Evolutionary conservation across 1,284 basidiomycete species (phyloP).

Genomic region (Trichosporon coremiiforme): DNA sequence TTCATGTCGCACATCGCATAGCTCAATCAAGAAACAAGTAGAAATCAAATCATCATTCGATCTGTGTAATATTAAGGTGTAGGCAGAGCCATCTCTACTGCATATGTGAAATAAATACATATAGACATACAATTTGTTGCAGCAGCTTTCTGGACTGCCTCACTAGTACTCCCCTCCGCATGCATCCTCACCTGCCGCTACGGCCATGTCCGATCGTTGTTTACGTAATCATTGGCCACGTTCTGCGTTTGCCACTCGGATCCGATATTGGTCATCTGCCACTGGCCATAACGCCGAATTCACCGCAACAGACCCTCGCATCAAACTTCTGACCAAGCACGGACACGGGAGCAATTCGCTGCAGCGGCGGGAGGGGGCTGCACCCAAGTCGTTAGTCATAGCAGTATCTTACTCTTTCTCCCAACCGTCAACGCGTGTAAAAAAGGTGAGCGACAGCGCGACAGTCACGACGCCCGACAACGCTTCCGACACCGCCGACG

Average conservation of each 20-base stretch:
- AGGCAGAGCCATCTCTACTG: neutral
- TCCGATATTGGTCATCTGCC: neutral
- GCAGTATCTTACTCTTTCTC: constrained; percentile 11
- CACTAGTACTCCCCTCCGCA: too few species aligned
- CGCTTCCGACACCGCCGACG: neutral
- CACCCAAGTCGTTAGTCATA: neutral
- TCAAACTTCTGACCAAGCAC: constrained; percentile 15
- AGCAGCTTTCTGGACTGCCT: neutral
- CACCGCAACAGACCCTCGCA: neutral
- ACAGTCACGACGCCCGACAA: constrained; percentile 1
- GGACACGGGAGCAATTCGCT: neutral
- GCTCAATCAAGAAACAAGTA: neutral
- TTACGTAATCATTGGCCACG: neutral
- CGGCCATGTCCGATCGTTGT: neutral
- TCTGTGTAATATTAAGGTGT: constrained; percentile 1
- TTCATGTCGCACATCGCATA: neutral
- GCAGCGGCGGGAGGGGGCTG: neutral
- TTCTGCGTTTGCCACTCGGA: neutral
- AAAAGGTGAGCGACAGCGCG: constrained; percentile 18
- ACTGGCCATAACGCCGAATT: constrained; percentile 8
- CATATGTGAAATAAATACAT: neutral
- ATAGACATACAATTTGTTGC: neutral
- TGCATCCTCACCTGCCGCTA: neutral
- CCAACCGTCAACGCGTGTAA: constrained; percentile 17
- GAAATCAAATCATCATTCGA: neutral